These are phyloP conservation scores for Coemansia sp. DNA, from an alignment of 192 early-diverging fungal genomes.

Conservation along the genomic window DNA sequence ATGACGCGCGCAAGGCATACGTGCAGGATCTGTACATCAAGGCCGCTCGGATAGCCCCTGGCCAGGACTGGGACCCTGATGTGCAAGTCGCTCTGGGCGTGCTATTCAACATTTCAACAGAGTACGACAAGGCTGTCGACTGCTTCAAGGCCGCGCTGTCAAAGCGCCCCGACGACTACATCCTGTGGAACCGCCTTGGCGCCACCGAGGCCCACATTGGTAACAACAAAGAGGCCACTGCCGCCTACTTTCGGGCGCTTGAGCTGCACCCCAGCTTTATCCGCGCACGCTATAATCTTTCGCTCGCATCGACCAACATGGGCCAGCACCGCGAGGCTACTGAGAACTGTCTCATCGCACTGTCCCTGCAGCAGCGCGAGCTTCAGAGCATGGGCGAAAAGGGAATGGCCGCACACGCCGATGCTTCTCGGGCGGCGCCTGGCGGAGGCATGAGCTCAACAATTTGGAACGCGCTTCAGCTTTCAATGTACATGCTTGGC, in stretches of 20 bases:
- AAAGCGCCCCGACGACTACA: slow-evolving; percentile 82
- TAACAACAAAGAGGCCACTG: slow-evolving; percentile 73
- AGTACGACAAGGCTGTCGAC: slow-evolving; percentile 95
- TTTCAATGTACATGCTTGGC: slow-evolving; percentile 70
- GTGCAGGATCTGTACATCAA: slow-evolving; percentile 75
- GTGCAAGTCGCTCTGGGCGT: slow-evolving; percentile 94
- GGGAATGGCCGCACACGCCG: slow-evolving; percentile 29
- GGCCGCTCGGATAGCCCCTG: slow-evolving; percentile 64
- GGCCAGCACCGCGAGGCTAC: slow-evolving; percentile 85
- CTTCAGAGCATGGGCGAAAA: slow-evolving; percentile 34
- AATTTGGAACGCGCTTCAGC: slow-evolving; percentile 82
- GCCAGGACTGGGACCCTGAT: slow-evolving; percentile 71
- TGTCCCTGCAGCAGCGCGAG: slow-evolving; percentile 76
- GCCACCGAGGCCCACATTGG: slow-evolving; percentile 91
- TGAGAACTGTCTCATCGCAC: slow-evolving; percentile 85
- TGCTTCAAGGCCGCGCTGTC: slow-evolving; percentile 93
- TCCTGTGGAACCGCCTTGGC: slow-evolving; percentile 96
- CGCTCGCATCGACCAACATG: slow-evolving; percentile 87
- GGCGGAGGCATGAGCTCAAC: slow-evolving; percentile 65
- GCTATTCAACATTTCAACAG: slow-evolving; percentile 87
- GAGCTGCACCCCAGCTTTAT: slow-evolving; percentile 94
- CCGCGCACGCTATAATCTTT: slow-evolving; percentile 94
- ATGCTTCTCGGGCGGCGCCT: slow-evolving; percentile 11
- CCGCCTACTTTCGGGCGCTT: slow-evolving; percentile 92
- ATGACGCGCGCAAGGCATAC: slow-evolving; percentile 61